Percentiles rank a stretch among this genome's conserved stretches.
phyloP scores from a whole-genome alignment of 305 asterid genomes.

The Rubia occidens region DNA sequence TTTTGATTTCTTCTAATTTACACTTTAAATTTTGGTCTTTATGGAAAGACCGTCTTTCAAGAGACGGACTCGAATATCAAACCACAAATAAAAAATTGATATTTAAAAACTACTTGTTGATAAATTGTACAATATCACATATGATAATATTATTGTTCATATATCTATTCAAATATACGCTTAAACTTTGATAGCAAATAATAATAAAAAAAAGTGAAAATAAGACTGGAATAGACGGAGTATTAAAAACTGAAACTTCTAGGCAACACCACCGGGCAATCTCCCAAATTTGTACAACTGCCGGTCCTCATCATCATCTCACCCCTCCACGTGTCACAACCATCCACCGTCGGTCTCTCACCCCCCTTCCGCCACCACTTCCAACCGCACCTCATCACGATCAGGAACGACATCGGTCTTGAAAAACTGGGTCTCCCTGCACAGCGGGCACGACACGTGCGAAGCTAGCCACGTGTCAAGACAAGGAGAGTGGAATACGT shows the following conservation, averaged over 20 bases:
- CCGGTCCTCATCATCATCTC: slow-evolving; percentile 20
- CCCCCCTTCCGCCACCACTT: slow-evolving; percentile 18
- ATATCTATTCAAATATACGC: too few relatives aligned
- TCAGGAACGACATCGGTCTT: slow-evolving; percentile 16
- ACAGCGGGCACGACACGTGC: slow-evolving; percentile 70
- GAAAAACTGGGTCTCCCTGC: slow-evolving; percentile 49
- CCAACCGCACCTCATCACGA: slow-evolving; percentile 25
- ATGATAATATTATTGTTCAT: too few relatives aligned
- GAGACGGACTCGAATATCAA: too few relatives aligned
- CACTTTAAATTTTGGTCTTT: too few relatives aligned
- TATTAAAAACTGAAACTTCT: slow-evolving; percentile 39
- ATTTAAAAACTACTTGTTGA: too few relatives aligned
- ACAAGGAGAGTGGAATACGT: slow-evolving; percentile 60
- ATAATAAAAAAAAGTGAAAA: too few relatives aligned
- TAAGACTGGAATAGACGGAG: too few relatives aligned
- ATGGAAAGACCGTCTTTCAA: too few relatives aligned
- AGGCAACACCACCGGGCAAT: slow-evolving; percentile 21
- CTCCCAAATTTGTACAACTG: slow-evolving; percentile 24
- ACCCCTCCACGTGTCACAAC: slow-evolving; percentile 17
- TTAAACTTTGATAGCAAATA: too few relatives aligned
- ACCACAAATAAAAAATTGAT: too few relatives aligned
- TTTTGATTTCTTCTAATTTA: too few relatives aligned
- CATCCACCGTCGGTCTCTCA: slow-evolving; percentile 24
- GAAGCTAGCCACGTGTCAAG: slow-evolving; percentile 65
- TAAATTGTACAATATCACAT: too few relatives aligned